Evolutionary conservation across 1,284 basidiomycete genomes (phyloP).

Genomic region (Sphagnurus paluster): DNA sequence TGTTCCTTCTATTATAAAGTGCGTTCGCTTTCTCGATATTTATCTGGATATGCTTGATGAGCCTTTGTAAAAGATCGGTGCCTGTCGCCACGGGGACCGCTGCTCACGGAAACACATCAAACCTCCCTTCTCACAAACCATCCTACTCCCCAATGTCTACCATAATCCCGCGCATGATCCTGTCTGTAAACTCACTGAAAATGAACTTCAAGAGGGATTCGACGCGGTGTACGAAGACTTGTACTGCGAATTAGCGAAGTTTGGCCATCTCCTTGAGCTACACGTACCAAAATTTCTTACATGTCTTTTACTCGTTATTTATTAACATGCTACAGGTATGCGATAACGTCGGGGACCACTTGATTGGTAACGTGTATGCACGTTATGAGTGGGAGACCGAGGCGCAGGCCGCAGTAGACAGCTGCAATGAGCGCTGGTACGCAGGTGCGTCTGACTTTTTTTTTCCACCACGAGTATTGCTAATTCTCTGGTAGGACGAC

Average conservation of each 20-base stretch:
- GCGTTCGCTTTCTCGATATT: conserved; percentile 21
- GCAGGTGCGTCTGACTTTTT: conserved; percentile 69
- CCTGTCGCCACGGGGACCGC: conserved; percentile 93
- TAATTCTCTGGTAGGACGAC: conserved; percentile 63
- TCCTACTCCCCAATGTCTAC: conserved; percentile 98
- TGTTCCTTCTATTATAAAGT: conserved; percentile 97
- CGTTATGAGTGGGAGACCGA: conserved; percentile 99
- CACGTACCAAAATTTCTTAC: conserved; percentile 60
- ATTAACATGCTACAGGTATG: conserved; percentile 67
- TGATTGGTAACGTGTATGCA: conserved; percentile 99
- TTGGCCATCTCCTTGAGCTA: conserved; percentile 93
- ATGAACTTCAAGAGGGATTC: conserved; percentile 93
- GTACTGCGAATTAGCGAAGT: conserved; percentile 92
- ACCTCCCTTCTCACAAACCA: conserved; percentile 96
- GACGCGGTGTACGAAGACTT: conserved; percentile 97
- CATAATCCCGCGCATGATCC: conserved; percentile 96
- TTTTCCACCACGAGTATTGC: conserved; percentile 3
- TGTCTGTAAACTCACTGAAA: conserved; percentile 80
- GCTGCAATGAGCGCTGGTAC: conserved; percentile 97
- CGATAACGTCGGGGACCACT: conserved; percentile 98
- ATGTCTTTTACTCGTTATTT: conserved; percentile 3
- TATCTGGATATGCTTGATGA: conserved; percentile 6
- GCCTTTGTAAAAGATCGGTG: conserved; percentile 71
- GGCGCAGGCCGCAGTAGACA: conserved; percentile 91
- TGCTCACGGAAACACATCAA: conserved; percentile 98